Evolutionary conservation across 495 filamentous ascomycete genomes (phyloP).

Genomic region (Penicillium canescens): DNA sequence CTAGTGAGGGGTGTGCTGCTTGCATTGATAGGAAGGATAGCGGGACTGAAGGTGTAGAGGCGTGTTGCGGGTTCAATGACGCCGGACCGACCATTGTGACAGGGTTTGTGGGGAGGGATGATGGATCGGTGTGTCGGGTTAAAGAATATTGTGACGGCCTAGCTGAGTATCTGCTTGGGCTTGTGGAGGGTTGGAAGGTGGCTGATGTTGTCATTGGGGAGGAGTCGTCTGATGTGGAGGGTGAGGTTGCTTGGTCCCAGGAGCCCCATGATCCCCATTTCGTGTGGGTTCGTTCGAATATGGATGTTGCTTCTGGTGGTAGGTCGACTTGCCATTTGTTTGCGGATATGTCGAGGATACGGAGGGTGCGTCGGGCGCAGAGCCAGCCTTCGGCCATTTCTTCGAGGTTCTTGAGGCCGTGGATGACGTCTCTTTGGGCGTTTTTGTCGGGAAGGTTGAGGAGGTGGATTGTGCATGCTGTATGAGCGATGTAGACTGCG

Average conservation of each 20-base stretch:
- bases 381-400: constrained; percentile 96
- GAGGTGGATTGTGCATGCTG: constrained; percentile 90
- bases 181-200: constrained; percentile 15
- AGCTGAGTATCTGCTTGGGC: constrained; percentile 18
- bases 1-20: constrained; percentile 17
- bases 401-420: constrained; percentile 89
- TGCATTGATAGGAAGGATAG: constrained; percentile 25
- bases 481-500: constrained; percentile 91
- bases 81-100: constrained; percentile 2
- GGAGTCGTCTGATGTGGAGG: constrained; percentile 34
- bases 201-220: constrained; percentile 8
- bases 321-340: constrained; percentile 85
- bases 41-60: constrained; percentile 9
- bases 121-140: constrained; percentile 13
- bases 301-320: constrained; percentile 75
- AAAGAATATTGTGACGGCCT: constrained; percentile 9
- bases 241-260: constrained; percentile 42
- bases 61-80: constrained; percentile 19
- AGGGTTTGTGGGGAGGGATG: constrained; percentile 7
- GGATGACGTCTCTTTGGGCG: constrained; percentile 81
- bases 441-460: constrained; percentile 91
- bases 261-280: constrained; percentile 55
- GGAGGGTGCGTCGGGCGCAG: constrained; percentile 80
- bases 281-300: constrained; percentile 64
- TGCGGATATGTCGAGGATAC: constrained; percentile 82